Base-by-base conservation (phyloP, 129 eudicot species). In the Arctium minus region DNA sequence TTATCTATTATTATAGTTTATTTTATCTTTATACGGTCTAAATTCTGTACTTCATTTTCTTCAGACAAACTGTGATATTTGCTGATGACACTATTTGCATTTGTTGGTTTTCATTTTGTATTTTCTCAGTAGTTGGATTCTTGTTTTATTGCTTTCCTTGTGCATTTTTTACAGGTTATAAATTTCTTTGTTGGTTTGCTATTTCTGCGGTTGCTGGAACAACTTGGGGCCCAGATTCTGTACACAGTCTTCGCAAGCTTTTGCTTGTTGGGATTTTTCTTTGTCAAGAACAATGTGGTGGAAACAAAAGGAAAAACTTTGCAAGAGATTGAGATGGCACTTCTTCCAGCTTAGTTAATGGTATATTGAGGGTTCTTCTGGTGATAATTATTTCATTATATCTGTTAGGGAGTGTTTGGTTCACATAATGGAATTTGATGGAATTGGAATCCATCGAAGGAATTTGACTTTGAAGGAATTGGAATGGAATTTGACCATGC, bases 271-370 rank as follows among this genome's bases (percentile, higher is more conserved):
- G 90, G 89, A 32, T 89, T 80, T 50, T 64, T 80, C 22, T 93
- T 93, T 83, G 97, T 89, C 75, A 89, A 85, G 83, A 88, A 65
- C 67, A 90, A 88, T 83, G 90, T 93, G 65, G 83, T 93, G 80
- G 97, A 93, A 88, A 93, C 98, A 2, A 89, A 91, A 87, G 98
- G 98, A 75, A 93, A 88, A 85, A 83, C 97, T 38, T 83, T 93
- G 65, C 98, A 93, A 76, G 98, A 93, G 82, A 93, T 93, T 72
- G 98, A 93, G 81, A 64, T 91, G 86, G 92, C 94, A 77, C 91
- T 93, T 72, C 91, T 93, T 83, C 91, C 92, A 1, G 81, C 90
- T 73, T 72, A 84, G 81, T 75, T 86, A 80, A 82, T 42, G 80
- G 86, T 86, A 78, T 70, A 64, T 36, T 18, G 9, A 77, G 6